These are phyloP conservation scores for Malassezia vespertilionis DNA, from an alignment of 1,284 basidiomycete species.

Conservation along the genomic window DNA sequence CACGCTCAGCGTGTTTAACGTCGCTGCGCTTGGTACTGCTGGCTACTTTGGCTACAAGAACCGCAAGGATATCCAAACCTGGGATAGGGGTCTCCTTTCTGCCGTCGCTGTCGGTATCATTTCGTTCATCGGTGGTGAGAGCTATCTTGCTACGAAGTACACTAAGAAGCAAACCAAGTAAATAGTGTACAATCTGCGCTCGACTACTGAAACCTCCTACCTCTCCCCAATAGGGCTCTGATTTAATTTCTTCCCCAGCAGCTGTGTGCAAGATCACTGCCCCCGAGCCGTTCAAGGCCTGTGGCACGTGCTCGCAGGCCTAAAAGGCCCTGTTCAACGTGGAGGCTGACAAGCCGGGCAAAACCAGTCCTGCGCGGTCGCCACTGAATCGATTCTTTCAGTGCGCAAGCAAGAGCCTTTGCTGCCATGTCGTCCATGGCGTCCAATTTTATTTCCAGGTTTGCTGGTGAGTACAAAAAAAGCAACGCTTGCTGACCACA, in stretches of 20 bases:
- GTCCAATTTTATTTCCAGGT: slow-evolving; percentile 12
- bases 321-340: no score
- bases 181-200: no score
- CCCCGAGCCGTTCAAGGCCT: no score
- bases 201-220: no score
- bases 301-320: no score
- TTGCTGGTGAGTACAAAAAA: slow-evolving; percentile 7
- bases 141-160: slow-evolving; percentile 13
- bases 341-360: slow-evolving; percentile 15
- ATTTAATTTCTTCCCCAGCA: no score
- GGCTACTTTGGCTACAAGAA: slow-evolving; percentile 42
- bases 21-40: slow-evolving; percentile 35
- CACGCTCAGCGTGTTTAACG: slow-evolving; percentile 39
- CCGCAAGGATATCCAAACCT: slow-evolving; percentile 29
- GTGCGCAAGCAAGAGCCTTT: no score
- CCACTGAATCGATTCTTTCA: not conserved
- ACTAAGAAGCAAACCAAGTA: slow-evolving; percentile 19
- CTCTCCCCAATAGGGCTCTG: no score
- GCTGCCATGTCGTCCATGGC: slow-evolving; percentile 12
- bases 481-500: slow-evolving; percentile 8
- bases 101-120: slow-evolving; percentile 34
- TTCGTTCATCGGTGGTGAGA: slow-evolving; percentile 34
- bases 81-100: slow-evolving; percentile 33
- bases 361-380: not conserved
- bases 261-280: no score